Evolutionary conservation across 129 eudicot species (phyloP).

Genomic region (Centaurea solstitialis): DNA sequence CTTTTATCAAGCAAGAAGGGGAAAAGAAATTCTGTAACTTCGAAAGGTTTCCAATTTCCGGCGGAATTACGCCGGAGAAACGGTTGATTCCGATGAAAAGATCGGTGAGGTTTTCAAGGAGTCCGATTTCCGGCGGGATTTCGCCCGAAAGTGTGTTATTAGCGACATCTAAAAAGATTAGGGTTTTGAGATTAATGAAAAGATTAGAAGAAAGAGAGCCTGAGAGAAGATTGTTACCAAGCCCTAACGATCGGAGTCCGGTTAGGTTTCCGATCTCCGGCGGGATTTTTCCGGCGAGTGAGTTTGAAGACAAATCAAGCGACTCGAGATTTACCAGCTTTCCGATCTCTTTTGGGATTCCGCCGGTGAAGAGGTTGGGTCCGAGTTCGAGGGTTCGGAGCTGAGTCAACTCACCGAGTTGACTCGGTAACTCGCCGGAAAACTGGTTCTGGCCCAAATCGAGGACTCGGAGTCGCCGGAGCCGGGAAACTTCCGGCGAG

Average conservation of each 20-base stretch:
- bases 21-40: conserved; percentile 44
- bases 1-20: conserved; percentile 46
- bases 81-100: conserved; percentile 59
- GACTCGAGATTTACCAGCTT: conserved; percentile 25
- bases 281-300: conserved; percentile 52
- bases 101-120: conserved; percentile 39
- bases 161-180: conserved; percentile 56
- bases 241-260: conserved; percentile 42
- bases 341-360: conserved; percentile 45
- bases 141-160: conserved; percentile 61
- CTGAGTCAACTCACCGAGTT: conserved; percentile 38
- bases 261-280: conserved; percentile 42
- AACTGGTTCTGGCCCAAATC: conserved; percentile 45
- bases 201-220: conserved; percentile 47
- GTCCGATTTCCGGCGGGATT: conserved; percentile 56
- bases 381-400: conserved; percentile 47
- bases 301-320: conserved; percentile 59
- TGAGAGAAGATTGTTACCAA: conserved; percentile 53
- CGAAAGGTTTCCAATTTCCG: conserved; percentile 56
- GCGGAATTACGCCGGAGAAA: conserved; percentile 62
- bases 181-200: conserved; percentile 30
- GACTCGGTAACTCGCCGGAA: conserved; percentile 50
- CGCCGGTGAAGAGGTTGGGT: conserved; percentile 51
- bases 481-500: conserved; percentile 24
- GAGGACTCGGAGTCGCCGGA: conserved; percentile 24